Conservation (phyloP, 2,329 filamentous ascomycete species). For the Cordyceps militaris region DNA sequence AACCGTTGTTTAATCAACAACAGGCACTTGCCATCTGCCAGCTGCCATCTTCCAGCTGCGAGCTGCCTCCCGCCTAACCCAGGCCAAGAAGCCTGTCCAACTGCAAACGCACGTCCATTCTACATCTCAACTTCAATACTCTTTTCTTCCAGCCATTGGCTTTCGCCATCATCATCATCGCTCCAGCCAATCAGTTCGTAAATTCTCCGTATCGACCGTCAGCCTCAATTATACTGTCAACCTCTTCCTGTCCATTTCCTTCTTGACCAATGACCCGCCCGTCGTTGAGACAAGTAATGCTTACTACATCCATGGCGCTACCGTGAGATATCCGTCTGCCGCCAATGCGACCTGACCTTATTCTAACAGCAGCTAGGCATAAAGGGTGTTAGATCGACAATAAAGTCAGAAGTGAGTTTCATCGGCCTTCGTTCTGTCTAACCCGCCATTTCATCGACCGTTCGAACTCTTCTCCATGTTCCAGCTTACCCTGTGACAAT, state of each 20-base stretch:
- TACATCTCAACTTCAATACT: background rate
- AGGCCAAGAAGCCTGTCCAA: background rate
- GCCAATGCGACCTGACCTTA: constrained; percentile 13
- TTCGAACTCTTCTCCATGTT: background rate
- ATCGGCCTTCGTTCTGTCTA: background rate
- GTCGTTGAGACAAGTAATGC: constrained; percentile 4
- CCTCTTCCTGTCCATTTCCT: background rate
- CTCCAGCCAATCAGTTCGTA: background rate
- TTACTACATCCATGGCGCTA: constrained; percentile 12
- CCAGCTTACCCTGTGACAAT: background rate
- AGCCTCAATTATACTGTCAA: background rate
- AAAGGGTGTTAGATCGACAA: constrained; percentile 4
- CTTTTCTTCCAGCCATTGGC: background rate
- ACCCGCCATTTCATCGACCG: background rate
- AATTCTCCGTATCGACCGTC: background rate
- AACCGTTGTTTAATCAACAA: background rate
- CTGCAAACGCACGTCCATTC: background rate
- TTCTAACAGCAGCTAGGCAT: constrained; percentile 10
- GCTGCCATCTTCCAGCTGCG: background rate
- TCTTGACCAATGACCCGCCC: background rate
- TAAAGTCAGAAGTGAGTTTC: constrained; percentile 5
- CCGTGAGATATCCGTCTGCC: constrained; percentile 12
- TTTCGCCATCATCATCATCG: background rate
- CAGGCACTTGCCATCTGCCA: background rate
- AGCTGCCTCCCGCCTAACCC: background rate